Evolutionary conservation across 2,329 filamentous ascomycete species (phyloP), one percentile per base, ranked within the genome.

Genomic region (Cordyceps cateniannulata): DNA sequence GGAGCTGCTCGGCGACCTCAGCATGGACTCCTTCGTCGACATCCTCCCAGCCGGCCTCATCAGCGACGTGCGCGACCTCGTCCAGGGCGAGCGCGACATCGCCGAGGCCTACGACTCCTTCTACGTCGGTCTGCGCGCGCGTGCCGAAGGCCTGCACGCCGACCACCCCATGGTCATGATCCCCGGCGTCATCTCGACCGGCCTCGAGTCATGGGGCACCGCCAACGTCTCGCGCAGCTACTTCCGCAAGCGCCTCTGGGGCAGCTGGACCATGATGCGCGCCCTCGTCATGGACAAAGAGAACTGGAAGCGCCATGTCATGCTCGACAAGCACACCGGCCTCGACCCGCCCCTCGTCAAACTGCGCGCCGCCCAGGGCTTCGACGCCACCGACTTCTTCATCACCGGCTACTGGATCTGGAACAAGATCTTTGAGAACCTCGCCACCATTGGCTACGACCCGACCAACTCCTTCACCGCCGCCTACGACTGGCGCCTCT

Each of bases 241-340:
- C 75, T 99, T 99, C 74, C 83, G 95, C 64, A 96, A 96, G 76
- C 82, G 95, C 59, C 77, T 99, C 54, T 99, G 95, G 95, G 95
- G 95, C 5, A 96, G 91, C 67, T 99, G 96, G 95, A 96, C 85
- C 65, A 99, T 99, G 95, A 97, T 99, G 92, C 85, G 89, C 54
- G 93, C 95, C 0, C 77, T 99, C 65, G 91, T 99, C 1, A 76
- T 96, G 69, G 95, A 98, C 73, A 97, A 98, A 75, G 87, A 96
- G 29, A 82, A 84, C 38, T 99, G 95, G 95, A 99, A 97, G 79
- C 87, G 80, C 68, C 95, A 99, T 72, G 91, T 99, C 66, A 98
- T 98, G 93, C 82, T 99, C 12, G 95, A 99, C 74, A 93, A 93
- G 72, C 75, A 85, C 42, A 97, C 93, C 0, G 95, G 95, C 0